These are phyloP conservation scores for Fusarium multiceps DNA, from an alignment of 2,329 filamentous ascomycete species.

Conservation along the genomic window DNA sequence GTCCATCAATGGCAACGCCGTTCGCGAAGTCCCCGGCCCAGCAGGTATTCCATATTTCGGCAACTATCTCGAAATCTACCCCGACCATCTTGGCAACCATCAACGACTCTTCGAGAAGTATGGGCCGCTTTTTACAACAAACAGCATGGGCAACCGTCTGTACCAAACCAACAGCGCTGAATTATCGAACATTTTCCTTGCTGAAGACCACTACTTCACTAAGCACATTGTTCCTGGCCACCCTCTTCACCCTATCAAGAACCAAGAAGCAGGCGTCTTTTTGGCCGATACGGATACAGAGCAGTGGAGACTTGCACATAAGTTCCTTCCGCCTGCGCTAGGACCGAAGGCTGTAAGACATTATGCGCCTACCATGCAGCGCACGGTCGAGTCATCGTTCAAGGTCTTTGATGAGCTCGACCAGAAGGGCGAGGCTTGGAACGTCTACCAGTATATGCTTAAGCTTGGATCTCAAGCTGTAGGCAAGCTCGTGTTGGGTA, in stretches of 20 bases:
- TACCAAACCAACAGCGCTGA: conserved; percentile 64
- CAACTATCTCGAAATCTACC: conserved; percentile 65
- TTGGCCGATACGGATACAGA: conserved; percentile 62
- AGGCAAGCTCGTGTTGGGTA: conserved; percentile 57
- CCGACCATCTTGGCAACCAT: conserved; percentile 68
- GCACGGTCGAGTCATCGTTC: conserved; percentile 62
- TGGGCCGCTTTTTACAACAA: conserved; percentile 63
- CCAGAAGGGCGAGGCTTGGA: conserved; percentile 57
- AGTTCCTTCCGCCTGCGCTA: conserved; percentile 69
- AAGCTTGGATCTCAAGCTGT: conserved; percentile 61
- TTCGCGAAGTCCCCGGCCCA: conserved; percentile 63
- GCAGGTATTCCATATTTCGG: conserved; percentile 60
- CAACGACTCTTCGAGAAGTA: conserved; percentile 64
- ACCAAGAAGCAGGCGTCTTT: conserved; percentile 56
- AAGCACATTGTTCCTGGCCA: conserved; percentile 64
- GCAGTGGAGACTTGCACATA: conserved; percentile 65
- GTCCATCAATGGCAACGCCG: conserved; percentile 60
- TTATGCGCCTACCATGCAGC: conserved; percentile 69
- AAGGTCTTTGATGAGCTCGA: conserved; percentile 64
- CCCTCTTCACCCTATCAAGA: conserved; percentile 58
- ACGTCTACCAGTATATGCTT: conserved; percentile 62
- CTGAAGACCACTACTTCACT: conserved; percentile 63
- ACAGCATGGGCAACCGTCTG: conserved; percentile 59
- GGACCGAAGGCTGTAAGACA: conserved; percentile 70
- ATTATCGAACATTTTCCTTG: conserved; percentile 58